Percentiles rank a stretch among this genome's conserved stretches.
phyloP scores from a whole-genome alignment of 768 basidiomycete species.

The Sporobolomyces phaffii region DNA sequence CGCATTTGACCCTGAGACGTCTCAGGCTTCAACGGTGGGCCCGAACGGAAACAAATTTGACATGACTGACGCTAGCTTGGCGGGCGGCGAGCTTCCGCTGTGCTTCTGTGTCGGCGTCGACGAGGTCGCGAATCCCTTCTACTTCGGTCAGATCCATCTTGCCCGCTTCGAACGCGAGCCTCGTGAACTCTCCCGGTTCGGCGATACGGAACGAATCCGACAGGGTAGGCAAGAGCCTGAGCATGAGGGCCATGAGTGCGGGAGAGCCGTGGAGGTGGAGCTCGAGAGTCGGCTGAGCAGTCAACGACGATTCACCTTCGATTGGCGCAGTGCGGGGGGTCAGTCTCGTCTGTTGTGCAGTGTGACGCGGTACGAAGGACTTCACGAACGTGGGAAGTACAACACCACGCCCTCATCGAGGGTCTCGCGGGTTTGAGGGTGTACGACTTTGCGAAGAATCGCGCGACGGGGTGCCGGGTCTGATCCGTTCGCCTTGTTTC shows the following conservation, averaged over 20 bases:
- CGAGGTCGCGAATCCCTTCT: conserved; percentile 77
- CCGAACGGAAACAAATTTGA: not conserved
- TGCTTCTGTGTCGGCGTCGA: conserved; percentile 78
- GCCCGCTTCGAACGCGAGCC: conserved; percentile 72
- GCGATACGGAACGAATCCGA: conserved; percentile 64
- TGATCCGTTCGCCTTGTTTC: not conserved
- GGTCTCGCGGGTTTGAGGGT: conserved; percentile 57
- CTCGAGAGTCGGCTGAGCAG: conserved; percentile 73
- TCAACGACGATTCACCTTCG: conserved; percentile 71
- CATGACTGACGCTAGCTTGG: conserved; percentile 58
- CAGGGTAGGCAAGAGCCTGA: conserved; percentile 56
- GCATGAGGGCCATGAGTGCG: conserved; percentile 66
- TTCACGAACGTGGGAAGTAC: conserved; percentile 71
- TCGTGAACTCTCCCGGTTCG: conserved; percentile 81
- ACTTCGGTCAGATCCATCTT: conserved; percentile 81
- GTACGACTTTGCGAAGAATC: conserved; percentile 62
- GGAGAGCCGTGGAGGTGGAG: conserved; percentile 81
- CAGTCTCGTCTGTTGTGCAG: not conserved
- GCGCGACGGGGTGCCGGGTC: conserved; percentile 62
- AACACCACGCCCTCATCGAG: conserved; percentile 77
- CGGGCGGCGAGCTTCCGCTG: conserved; percentile 69
- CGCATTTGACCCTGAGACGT: conserved; percentile 58
- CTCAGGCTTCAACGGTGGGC: too few species aligned
- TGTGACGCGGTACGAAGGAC: not conserved
- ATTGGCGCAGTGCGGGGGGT: not conserved